phyloP scores from a whole-genome alignment of 169 alveolate species.

The Plasmodium falciparum region DNA sequence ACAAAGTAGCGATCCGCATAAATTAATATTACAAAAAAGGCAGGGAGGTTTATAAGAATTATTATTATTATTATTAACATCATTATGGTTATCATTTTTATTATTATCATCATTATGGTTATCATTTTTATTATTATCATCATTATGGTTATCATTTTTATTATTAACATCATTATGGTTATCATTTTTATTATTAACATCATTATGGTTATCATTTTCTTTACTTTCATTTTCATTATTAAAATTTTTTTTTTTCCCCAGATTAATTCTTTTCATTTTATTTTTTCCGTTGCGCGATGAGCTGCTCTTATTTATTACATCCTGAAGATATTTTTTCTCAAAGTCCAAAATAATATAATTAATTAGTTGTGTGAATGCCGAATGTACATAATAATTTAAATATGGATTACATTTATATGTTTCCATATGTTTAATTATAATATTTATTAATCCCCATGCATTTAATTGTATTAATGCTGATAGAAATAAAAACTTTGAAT shows the following conservation, averaged over 20 bases:
- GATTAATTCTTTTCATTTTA: background rate
- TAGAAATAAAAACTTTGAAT: constrained; percentile 33
- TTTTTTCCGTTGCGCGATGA: background rate
- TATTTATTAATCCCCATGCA: constrained; percentile 35
- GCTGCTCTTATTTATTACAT: background rate
- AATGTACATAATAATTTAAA: constrained; percentile 32
- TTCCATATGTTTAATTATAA: constrained; percentile 22
- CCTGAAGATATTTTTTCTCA: background rate
- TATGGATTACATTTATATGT: constrained; percentile 44
- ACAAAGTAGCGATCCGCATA: background rate
- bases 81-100: background rate
- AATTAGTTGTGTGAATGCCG: constrained; percentile 1
- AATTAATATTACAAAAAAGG: constrained; percentile 36
- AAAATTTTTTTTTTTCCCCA: background rate
- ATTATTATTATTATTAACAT: background rate
- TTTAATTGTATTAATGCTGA: constrained; percentile 44
- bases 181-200: background rate
- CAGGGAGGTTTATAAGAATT: background rate
- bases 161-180: background rate
- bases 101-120: background rate
- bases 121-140: background rate
- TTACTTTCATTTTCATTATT: background rate
- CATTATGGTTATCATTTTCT: background rate
- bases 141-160: background rate
- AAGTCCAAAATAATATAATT: constrained; percentile 5